A percentile compares a stretch with the other conserved stretches of the same genome.
Conservation (phyloP, 2,329 filamentous ascomycete genomes). For the Aureobasidium sp. region DNA sequence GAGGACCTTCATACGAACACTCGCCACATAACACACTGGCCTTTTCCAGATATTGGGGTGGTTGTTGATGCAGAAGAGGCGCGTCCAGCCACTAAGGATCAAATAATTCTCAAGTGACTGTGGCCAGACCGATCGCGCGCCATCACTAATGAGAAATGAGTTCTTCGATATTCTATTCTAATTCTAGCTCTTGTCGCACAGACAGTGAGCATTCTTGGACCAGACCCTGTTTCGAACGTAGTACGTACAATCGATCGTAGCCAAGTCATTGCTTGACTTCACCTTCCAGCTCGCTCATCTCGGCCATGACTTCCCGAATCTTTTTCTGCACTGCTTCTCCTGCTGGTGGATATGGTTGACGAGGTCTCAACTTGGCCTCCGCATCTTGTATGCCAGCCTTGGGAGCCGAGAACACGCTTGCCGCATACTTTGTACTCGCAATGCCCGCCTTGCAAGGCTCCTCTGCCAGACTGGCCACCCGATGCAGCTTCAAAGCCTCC, state of each 20-base stretch:
- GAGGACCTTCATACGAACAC: neutral
- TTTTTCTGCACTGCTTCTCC: slow-evolving; percentile 35
- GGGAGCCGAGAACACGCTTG: slow-evolving; percentile 49
- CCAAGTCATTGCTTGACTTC: neutral
- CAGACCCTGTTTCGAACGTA: neutral
- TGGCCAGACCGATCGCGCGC: neutral
- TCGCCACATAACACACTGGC: neutral
- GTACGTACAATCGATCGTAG: neutral
- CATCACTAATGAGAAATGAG: slow-evolving; percentile 9
- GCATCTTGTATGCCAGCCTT: slow-evolving; percentile 52
- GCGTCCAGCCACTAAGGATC: neutral
- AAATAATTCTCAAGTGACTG: neutral
- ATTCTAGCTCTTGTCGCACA: neutral
- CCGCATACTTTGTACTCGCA: slow-evolving; percentile 61
- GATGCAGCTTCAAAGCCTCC: slow-evolving; percentile 53
- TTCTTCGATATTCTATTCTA: neutral
- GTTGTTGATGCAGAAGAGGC: neutral
- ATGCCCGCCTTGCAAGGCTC: slow-evolving; percentile 56
- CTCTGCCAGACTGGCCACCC: slow-evolving; percentile 55
- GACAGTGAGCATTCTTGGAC: neutral
- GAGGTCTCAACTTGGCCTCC: slow-evolving; percentile 48
- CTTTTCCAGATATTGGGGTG: neutral
- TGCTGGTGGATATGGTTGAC: slow-evolving; percentile 51
- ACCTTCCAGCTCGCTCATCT: slow-evolving; percentile 33
- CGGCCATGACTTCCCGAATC: slow-evolving; percentile 32